These are phyloP conservation scores for Pyrenula massariospora DNA, from an alignment of 495 filamentous ascomycete genomes.

Conservation along the genomic window DNA sequence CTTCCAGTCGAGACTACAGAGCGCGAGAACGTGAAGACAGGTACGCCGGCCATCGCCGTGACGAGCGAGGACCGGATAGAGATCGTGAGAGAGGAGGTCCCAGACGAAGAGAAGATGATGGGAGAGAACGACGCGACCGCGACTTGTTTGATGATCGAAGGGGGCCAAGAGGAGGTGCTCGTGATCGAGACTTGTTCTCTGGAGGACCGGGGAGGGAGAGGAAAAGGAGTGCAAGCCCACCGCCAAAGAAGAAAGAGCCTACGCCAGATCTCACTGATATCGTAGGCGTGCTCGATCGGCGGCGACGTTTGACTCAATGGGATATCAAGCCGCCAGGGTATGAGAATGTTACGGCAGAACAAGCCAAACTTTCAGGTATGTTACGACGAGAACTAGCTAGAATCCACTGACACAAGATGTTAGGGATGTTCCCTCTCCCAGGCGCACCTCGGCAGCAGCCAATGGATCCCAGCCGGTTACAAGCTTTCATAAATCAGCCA, in stretches of 20 bases:
- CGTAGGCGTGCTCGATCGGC: slow-evolving; percentile 63
- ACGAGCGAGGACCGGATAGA: slow-evolving; percentile 60
- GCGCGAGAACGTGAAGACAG: slow-evolving; percentile 85
- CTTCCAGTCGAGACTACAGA: slow-evolving; percentile 78
- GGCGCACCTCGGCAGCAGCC: slow-evolving; percentile 91
- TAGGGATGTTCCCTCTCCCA: slow-evolving; percentile 92
- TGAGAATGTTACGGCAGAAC: slow-evolving; percentile 96
- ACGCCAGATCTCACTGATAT: slow-evolving; percentile 90
- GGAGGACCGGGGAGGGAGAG: slow-evolving; percentile 42
- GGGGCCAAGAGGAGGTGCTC: slow-evolving; percentile 40
- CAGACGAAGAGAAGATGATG: slow-evolving; percentile 49
- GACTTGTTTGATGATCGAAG: slow-evolving; percentile 56
- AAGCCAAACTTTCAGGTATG: slow-evolving; percentile 91
- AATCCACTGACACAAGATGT: neutral
- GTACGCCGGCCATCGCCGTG: slow-evolving; percentile 50
- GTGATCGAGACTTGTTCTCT: slow-evolving; percentile 14
- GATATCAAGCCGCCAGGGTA: slow-evolving; percentile 98
- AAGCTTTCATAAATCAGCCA: slow-evolving; percentile 90
- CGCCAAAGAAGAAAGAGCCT: slow-evolving; percentile 81
- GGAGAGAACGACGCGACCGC: slow-evolving; percentile 46
- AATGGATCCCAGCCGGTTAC: slow-evolving; percentile 88
- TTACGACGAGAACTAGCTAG: slow-evolving; percentile 3
- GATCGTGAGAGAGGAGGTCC: slow-evolving; percentile 39
- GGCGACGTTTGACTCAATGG: slow-evolving; percentile 92
- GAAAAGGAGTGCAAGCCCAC: slow-evolving; percentile 64